These are phyloP conservation scores for Fraxinus pennsylvanica DNA, from an alignment of 257 asterid species.

Conservation along the genomic window DNA sequence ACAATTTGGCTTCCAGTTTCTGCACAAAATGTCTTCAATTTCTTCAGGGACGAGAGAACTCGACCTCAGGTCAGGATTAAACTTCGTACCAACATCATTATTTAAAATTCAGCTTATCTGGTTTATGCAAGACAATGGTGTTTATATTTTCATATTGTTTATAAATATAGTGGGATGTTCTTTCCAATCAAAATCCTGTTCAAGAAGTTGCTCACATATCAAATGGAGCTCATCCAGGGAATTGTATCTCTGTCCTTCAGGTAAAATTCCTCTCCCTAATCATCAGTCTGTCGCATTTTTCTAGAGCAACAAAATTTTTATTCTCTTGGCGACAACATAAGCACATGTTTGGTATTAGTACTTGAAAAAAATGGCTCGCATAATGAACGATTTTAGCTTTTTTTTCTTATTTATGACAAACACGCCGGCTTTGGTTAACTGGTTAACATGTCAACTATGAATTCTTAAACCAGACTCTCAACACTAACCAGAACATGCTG, in stretches of 20 bases:
- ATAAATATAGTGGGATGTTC: constrained; percentile 82
- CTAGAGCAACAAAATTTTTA: neutral
- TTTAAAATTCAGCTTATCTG: neutral
- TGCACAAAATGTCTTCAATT: constrained; percentile 67
- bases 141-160: neutral
- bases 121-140: neutral
- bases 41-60: constrained; percentile 71
- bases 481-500: constrained; percentile 82
- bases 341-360: neutral
- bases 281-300: neutral
- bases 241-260: constrained; percentile 82
- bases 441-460: neutral
- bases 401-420: too few relatives aligned
- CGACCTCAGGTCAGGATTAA: constrained; percentile 63
- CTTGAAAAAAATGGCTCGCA: neutral
- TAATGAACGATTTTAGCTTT: neutral
- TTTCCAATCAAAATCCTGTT: constrained; percentile 81
- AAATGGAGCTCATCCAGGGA: constrained; percentile 93
- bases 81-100: neutral
- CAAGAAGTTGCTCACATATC: constrained; percentile 89
- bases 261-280: constrained; percentile 34
- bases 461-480: constrained; percentile 51
- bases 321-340: neutral
- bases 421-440: neutral
- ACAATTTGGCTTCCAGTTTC: constrained; percentile 89